A percentile compares a stretch with the other conserved stretches of the same genome.
Evolutionary conservation across 345 rosid species (phyloP).

Genomic region (rapeseed (Brassica napus)): Da-Ae NC_063449.1:8557001-8557500

Average conservation of each 20-base stretch:
- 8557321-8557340: not conserved
- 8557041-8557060: not conserved
- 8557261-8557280: not conserved
- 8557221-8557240: not conserved
- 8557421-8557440: not conserved
- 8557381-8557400: not conserved
- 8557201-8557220: not conserved
- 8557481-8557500: constrained; percentile 34
- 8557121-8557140: not conserved
- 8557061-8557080: not conserved
- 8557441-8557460: not conserved
- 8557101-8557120: not conserved
- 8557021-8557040: not conserved
- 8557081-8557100: not conserved
- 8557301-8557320: not conserved
- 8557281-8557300: not conserved
- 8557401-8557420: not conserved
- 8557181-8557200: constrained; percentile 12
- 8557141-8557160: not conserved
- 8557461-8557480: constrained; percentile 14
- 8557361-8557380: not conserved
- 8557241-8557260: not conserved
- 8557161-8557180: not conserved
- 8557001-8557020: constrained; percentile 23
- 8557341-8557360: not conserved